Base-by-base conservation (phyloP, 345 rosid genomes). In the Eucalyptus regnans region DNA sequence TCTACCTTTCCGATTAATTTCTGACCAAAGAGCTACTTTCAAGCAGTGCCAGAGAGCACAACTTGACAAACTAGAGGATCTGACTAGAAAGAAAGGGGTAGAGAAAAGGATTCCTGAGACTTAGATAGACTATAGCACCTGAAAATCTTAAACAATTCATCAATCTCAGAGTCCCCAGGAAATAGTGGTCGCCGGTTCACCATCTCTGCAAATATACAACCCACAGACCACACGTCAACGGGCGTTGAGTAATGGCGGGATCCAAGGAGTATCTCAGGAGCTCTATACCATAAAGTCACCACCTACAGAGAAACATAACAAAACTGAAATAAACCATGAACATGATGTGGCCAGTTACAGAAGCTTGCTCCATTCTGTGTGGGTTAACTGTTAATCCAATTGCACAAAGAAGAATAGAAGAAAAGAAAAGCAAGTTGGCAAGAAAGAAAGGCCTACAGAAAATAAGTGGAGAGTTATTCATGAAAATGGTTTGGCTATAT, bases 201-300 rank as follows among this genome's bases (percentile, higher is more conserved):
- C 93, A 94, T 92, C 91, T 94, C 95, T 52, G 93, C 92, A 86
- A 94, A 94, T 89, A 93, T 93, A 88, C 95, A 93, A 22, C 96
- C 95, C 58, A 90, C 93, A 18, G 94, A 91, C 95, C 96, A 94
- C 44, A 94, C 87, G 33, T 94, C 94, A 54, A 92, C 91, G 4
- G 93, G 92, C 13, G 92, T 91, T 3, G 93, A 91, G 91, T 92
- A 92, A 88, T 89, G 91, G 27, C 90, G 90, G 86, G 91, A 88
- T 41, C 92, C 93, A 51, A 94, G 91, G 66, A 91, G 92, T 81
- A 91, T 88, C 89, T 94, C 95, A 33, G 95, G 94, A 41, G 95
- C 93, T 86, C 93, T 91, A 83, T 94, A 93, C 86, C 92, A 89
- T 86, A 90, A 87, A 23, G 92, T 90, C 49, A 91, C 92, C 81